These are phyloP conservation scores for Tolypocladium inflatum DNA, from an alignment of 2,329 filamentous ascomycete genomes.

Conservation along the genomic window DNA sequence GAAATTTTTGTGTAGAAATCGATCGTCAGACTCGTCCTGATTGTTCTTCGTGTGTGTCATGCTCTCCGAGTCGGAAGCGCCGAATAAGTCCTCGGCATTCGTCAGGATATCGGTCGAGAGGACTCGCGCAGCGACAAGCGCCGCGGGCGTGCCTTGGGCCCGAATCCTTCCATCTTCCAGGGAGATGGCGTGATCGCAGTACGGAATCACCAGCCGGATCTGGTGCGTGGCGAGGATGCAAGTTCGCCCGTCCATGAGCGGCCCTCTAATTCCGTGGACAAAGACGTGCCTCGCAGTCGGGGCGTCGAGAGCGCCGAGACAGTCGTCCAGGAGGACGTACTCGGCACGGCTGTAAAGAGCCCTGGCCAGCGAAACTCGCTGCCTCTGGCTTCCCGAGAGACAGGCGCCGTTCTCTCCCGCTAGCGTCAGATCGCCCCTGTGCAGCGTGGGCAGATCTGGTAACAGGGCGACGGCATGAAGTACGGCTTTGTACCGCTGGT, in stretches of 20 bases:
- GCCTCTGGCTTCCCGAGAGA: conserved; percentile 9
- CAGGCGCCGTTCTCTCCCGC: conserved; percentile 18
- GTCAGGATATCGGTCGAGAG: neutral
- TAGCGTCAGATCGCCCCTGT: conserved; percentile 61
- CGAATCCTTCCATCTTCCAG: neutral
- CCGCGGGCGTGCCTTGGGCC: neutral
- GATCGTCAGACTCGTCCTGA: neutral
- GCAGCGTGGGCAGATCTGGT: conserved; percentile 60
- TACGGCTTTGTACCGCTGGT: conserved; percentile 54
- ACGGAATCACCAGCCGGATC: neutral
- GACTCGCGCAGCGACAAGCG: neutral
- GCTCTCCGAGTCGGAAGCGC: neutral
- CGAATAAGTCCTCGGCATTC: neutral
- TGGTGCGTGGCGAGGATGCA: neutral
- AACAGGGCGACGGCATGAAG: conserved; percentile 60
- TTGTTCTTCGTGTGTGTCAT: too few species aligned
- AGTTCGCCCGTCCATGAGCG: conserved; percentile 3
- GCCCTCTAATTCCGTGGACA: conserved; percentile 1
- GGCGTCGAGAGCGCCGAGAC: conserved; percentile 65
- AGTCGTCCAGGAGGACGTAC: conserved; percentile 54
- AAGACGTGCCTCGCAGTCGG: neutral
- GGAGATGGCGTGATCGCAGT: neutral
- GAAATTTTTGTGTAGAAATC: conserved; percentile 1
- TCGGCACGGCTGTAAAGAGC: conserved; percentile 11
- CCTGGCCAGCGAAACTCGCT: conserved; percentile 9